Conservation (phyloP, 2,329 filamentous ascomycete genomes). For the Ascochyta pisi region DNA sequence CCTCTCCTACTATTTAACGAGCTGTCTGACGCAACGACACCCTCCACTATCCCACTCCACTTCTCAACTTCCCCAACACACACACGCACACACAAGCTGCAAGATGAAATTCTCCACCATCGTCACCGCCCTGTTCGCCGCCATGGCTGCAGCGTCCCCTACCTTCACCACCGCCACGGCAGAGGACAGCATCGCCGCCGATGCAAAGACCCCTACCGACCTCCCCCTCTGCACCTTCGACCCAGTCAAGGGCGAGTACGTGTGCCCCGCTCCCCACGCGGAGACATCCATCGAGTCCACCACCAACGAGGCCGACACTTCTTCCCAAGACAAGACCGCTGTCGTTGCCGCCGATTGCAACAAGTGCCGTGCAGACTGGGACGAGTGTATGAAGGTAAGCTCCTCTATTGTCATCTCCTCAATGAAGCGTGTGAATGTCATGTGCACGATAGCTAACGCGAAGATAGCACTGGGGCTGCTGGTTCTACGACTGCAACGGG, state of each 20-base stretch:
- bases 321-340: background rate
- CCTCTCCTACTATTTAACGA: too few species aligned
- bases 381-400: conserved; percentile 3
- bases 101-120: background rate
- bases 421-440: background rate
- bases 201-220: background rate
- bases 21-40: background rate
- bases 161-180: background rate
- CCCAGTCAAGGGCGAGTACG: conserved; percentile 1
- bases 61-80: background rate
- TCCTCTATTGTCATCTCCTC: background rate
- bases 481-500: conserved; percentile 8
- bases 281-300: background rate
- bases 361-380: conserved; percentile 5
- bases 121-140: background rate
- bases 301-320: background rate
- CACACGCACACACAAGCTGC: background rate
- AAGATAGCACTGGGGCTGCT: conserved; percentile 2
- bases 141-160: background rate
- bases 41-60: background rate
- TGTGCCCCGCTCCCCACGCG: background rate
- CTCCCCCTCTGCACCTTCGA: conserved; percentile 6
- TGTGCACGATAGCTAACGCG: background rate
- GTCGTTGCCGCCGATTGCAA: background rate
- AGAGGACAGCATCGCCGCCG: background rate